A percentile compares a stretch with the other conserved stretches of the same genome.
Evolutionary conservation across 1,284 basidiomycete genomes (phyloP).

Genomic region (Anthracocystis walkeri): DNA sequence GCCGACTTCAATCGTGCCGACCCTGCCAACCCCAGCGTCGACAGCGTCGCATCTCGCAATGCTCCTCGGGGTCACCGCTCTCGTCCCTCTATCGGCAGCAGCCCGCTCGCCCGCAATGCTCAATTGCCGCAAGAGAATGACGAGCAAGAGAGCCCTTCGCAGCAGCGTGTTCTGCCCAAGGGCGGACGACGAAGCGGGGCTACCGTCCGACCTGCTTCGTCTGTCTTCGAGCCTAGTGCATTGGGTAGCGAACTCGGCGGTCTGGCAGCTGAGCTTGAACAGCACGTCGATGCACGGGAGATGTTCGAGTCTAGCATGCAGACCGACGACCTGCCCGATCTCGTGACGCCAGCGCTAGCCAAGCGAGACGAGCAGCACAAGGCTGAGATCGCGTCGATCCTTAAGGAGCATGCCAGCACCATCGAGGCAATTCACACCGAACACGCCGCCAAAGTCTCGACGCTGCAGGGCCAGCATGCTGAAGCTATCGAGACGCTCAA

Average conservation of each 20-base stretch:
- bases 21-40: conserved; percentile 33
- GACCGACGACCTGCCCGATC: conserved; percentile 50
- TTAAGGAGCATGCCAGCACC: conserved; percentile 43
- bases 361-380: conserved; percentile 44
- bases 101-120: conserved; percentile 49
- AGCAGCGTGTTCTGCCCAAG: conserved; percentile 33
- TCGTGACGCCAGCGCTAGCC: conserved; percentile 42
- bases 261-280: conserved; percentile 31
- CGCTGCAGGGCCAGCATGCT: conserved; percentile 37
- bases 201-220: conserved; percentile 39
- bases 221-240: conserved; percentile 47
- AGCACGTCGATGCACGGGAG: conserved; percentile 25
- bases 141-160: conserved; percentile 27
- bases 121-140: conserved; percentile 27
- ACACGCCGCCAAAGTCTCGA: conserved; percentile 42
- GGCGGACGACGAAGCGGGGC: conserved; percentile 39
- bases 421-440: conserved; percentile 34
- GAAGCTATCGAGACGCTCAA: conserved; percentile 38
- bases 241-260: conserved; percentile 57
- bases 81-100: conserved; percentile 45
- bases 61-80: conserved; percentile 34
- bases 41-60: conserved; percentile 24
- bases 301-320: conserved; percentile 35
- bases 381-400: conserved; percentile 33
- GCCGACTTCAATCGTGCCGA: conserved; percentile 43